A percentile compares a stretch with the other conserved stretches of the same genome.
phyloP scores from a whole-genome alignment of 306 rosid species.

The Ceratonia siliqua region DNA sequence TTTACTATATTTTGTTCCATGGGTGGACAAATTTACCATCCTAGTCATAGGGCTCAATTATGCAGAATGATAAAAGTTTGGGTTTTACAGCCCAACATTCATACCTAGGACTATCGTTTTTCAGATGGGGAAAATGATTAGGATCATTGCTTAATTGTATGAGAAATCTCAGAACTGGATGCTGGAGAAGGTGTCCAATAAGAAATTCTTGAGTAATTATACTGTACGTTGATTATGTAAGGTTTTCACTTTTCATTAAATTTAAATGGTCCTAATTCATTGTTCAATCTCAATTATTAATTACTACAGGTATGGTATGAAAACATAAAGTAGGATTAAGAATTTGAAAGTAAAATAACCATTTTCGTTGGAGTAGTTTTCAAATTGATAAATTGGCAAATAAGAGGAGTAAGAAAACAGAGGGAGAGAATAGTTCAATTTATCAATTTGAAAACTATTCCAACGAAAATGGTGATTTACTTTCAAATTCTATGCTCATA shows the following conservation, averaged over 20 bases:
- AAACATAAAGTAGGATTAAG: not conserved
- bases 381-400: not conserved
- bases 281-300: not conserved
- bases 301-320: not conserved
- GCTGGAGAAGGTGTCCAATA: not conserved
- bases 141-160: not conserved
- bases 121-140: not conserved
- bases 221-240: not conserved
- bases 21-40: not conserved
- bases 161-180: constrained; percentile 1
- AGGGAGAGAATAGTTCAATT: not conserved
- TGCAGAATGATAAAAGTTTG: not conserved
- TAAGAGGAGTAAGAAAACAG: not conserved
- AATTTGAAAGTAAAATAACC: not conserved
- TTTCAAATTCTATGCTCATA: too few species aligned
- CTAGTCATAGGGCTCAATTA: not conserved
- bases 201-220: not conserved
- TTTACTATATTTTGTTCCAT: not conserved
- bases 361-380: not conserved
- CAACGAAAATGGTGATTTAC: too few species aligned
- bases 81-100: not conserved
- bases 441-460: too few species aligned
- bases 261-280: not conserved
- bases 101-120: not conserved
- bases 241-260: not conserved